Conservation (phyloP, 768 basidiomycete genomes). For the Saitozyma sp. region DNA sequence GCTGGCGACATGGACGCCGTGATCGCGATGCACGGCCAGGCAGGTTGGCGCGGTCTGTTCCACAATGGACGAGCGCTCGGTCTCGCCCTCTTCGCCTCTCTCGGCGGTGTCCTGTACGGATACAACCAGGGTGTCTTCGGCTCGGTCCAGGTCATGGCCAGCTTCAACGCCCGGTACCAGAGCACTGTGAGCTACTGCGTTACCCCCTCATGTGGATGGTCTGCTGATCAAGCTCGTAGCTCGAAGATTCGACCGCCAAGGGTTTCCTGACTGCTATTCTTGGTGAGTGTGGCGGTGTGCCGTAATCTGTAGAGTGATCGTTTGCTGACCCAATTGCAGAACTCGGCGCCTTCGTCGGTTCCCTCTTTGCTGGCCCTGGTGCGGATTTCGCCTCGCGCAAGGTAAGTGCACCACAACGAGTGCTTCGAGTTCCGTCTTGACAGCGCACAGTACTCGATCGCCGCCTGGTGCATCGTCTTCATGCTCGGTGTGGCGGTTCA, state of each 20-base stretch:
- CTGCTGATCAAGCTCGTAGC: not conserved
- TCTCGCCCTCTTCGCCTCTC: conserved; percentile 70
- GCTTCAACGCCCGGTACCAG: conserved; percentile 24
- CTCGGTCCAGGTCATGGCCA: conserved; percentile 64
- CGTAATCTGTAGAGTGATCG: too few species aligned
- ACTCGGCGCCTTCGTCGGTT: conserved; percentile 68
- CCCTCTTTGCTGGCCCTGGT: conserved; percentile 66
- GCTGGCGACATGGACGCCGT: conserved; percentile 27
- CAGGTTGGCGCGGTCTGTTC: conserved; percentile 62
- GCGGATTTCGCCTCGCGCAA: conserved; percentile 74
- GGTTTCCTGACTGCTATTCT: conserved; percentile 75
- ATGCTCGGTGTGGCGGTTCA: conserved; percentile 65
- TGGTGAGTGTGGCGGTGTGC: conserved; percentile 11
- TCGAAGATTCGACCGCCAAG: conserved; percentile 55
- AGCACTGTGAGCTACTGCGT: conserved; percentile 23
- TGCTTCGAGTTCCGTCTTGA: conserved; percentile 48
- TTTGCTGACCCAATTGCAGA: conserved; percentile 7
- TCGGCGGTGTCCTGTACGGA: conserved; percentile 68
- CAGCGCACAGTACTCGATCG: conserved; percentile 34
- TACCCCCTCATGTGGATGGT: not conserved
- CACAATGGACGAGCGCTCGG: conserved; percentile 64
- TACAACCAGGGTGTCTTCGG: conserved; percentile 74
- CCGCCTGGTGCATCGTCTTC: conserved; percentile 67
- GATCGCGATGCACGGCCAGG: conserved; percentile 57
- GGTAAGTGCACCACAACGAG: conserved; percentile 56